Conservation (phyloP, 257 asterid genomes). For the Scutellaria baicalensis region DNA sequence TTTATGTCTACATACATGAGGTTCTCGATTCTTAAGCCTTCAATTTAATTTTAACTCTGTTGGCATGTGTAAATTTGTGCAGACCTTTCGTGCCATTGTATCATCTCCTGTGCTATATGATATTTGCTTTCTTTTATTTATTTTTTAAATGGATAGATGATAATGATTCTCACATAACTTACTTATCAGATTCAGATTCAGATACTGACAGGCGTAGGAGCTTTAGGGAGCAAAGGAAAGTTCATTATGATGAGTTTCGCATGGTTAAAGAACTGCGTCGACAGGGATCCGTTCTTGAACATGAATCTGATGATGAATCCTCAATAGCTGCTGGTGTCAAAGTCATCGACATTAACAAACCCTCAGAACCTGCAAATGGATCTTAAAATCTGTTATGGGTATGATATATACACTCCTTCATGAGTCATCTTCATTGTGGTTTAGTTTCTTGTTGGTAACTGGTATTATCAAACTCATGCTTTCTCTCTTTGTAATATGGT, state of each 20-base stretch:
- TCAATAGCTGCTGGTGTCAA: slow-evolving; percentile 52
- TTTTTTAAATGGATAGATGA: not conserved
- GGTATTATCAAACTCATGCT: slow-evolving; percentile 1
- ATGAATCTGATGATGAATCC: slow-evolving; percentile 46
- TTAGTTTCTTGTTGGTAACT: slow-evolving; percentile 9
- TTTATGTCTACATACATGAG: too few relatives aligned
- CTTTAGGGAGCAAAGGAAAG: slow-evolving; percentile 80
- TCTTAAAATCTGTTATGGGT: slow-evolving; percentile 11
- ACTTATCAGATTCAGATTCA: slow-evolving; percentile 37
- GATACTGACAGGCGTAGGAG: slow-evolving; percentile 36
- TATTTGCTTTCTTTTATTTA: not conserved
- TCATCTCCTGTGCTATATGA: not conserved
- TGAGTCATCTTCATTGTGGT: not conserved
- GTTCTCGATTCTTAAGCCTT: not conserved
- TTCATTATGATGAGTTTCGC: slow-evolving; percentile 81
- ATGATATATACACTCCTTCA: not conserved
- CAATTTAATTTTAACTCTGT: not conserved
- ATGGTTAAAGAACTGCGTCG: slow-evolving; percentile 61
- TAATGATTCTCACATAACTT: not conserved
- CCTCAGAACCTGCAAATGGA: slow-evolving; percentile 27
- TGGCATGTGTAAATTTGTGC: not conserved
- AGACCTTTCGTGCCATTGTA: not conserved
- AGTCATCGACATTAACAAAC: slow-evolving; percentile 45
- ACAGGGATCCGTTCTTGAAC: slow-evolving; percentile 48
- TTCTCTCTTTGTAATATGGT: slow-evolving; percentile 25